phyloP scores from a whole-genome alignment of 2,329 filamentous ascomycete genomes.

The Hypoxylon sp. region DNA sequence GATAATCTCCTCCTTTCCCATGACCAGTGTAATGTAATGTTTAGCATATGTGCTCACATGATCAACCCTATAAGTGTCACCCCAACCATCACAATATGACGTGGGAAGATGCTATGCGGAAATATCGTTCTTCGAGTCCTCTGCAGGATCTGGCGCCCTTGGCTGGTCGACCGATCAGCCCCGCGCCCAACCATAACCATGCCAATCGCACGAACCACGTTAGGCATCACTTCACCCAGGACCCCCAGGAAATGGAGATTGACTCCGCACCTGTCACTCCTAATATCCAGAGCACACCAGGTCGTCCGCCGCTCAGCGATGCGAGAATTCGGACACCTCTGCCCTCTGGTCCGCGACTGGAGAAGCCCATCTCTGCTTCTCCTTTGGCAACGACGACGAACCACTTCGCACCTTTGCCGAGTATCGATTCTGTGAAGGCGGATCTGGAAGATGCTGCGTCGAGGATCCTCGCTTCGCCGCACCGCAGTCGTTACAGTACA shows the following conservation, averaged over 20 bases:
- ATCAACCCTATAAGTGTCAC: conserved; percentile 60
- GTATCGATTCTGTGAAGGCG: conserved; percentile 63
- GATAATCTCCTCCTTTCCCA: conserved; percentile 13
- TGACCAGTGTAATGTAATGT: conserved; percentile 10
- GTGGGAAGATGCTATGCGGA: conserved; percentile 68
- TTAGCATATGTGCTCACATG: conserved; percentile 41
- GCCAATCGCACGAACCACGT: conserved; percentile 43
- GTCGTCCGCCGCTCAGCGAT: conserved; percentile 58
- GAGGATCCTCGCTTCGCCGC: conserved; percentile 62
- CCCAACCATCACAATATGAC: conserved; percentile 71
- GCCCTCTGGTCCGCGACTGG: conserved; percentile 66
- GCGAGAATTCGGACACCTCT: conserved; percentile 66
- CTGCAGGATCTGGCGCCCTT: conserved; percentile 63
- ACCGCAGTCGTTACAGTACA: conserved; percentile 65
- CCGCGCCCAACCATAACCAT: conserved; percentile 54
- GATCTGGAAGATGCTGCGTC: conserved; percentile 65
- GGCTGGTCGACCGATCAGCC: conserved; percentile 60
- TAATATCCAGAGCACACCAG: conserved; percentile 44
- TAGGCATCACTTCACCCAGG: conserved; percentile 58
- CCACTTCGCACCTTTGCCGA: conserved; percentile 54
- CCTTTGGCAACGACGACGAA: conserved; percentile 45
- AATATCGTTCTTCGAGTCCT: conserved; percentile 66
- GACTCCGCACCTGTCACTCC: conserved; percentile 55
- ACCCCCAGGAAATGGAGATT: conserved; percentile 67
- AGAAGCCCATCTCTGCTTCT: conserved; percentile 59